Evolutionary conservation across 352 stramenopile genomes (phyloP), one percentile per base, ranked within the genome.

Genomic region (Saprolegnia diclina): DNA sequence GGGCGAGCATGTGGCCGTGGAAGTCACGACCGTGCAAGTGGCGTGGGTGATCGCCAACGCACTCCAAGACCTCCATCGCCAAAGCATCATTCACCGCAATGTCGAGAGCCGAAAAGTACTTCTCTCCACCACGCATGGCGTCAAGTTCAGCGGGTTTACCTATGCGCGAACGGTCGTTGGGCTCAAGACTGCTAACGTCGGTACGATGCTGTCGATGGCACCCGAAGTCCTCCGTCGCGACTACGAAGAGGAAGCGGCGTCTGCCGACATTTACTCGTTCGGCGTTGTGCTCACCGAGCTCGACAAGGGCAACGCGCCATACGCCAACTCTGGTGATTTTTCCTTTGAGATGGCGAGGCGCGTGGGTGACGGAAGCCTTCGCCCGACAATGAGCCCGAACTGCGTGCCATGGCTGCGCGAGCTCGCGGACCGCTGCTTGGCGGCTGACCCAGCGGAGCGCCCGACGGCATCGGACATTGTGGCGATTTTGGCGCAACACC

Each of bases 151-250:
- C 14, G 21, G 37, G 9, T 19, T 63, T 42, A 5, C 2, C 2
- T 35, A 5, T 35, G 29, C 29, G 29, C 29, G 5, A 35, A 35
- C 29, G 29, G 29, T 35, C 29, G 29, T n/a, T n/a, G n/a, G n/a
- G n/a, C n/a, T n/a, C n/a, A n/a, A n/a, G n/a, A n/a, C n/a, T n/a
- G n/a, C n/a, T n/a, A n/a, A n/a, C n/a, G n/a, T n/a, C n/a, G n/a
- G n/a, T n/a, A n/a, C 29, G 29, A 67, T 76, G 4, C 72, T 73
- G 1, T 90, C 80, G 82, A 64, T 88, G 4, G 79, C 82, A 0
- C 82, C 82, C 0, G 82, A 90, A 50, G 75, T 90, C 11, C 77
- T 88, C 54, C 61, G 68, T 35, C 2, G 29, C 0, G 79, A 80
- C 4, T 72, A 65, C 46, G 74, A 64, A 42, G 71, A 73, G 55